A percentile compares a stretch with the other conserved stretches of the same genome.
Conservation (phyloP, 2,329 filamentous ascomycete genomes). For the Chalara sp. region DNA sequence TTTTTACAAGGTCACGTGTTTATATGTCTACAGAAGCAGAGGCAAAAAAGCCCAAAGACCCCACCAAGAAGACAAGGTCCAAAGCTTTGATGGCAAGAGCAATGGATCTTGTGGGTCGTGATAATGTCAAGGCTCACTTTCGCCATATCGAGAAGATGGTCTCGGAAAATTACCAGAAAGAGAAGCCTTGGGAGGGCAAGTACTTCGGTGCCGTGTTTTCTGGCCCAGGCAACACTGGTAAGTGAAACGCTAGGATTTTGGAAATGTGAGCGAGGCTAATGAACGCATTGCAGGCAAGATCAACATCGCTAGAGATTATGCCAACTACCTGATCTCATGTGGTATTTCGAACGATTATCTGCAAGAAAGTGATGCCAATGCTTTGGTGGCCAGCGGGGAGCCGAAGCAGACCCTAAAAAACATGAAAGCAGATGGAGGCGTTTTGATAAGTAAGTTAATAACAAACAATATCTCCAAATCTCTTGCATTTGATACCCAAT, state of each 20-base stretch:
- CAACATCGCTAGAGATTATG: constrained; percentile 66
- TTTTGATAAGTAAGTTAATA: neutral
- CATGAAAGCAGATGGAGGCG: constrained; percentile 44
- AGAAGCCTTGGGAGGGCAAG: neutral
- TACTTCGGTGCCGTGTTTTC: neutral
- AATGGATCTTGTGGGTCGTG: constrained; percentile 47
- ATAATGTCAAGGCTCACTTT: constrained; percentile 41
- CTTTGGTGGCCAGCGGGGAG: constrained; percentile 56
- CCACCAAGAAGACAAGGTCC: neutral
- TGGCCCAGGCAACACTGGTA: neutral
- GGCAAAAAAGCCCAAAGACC: neutral
- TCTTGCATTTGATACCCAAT: neutral
- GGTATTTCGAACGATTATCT: constrained; percentile 52
- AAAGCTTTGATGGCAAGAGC: constrained; percentile 40
- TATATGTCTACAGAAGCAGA: no score
- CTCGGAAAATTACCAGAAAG: neutral
- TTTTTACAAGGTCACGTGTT: neutral
- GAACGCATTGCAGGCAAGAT: constrained; percentile 47
- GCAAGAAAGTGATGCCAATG: constrained; percentile 64
- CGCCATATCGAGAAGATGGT: neutral
- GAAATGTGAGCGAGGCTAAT: no score
- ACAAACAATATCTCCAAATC: neutral
- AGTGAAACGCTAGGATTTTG: no score
- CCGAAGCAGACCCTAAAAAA: constrained; percentile 49
- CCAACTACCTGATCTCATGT: constrained; percentile 54